Evolutionary conservation across 305 asterid species (phyloP).

Genomic region (Plantago rigida): DNA sequence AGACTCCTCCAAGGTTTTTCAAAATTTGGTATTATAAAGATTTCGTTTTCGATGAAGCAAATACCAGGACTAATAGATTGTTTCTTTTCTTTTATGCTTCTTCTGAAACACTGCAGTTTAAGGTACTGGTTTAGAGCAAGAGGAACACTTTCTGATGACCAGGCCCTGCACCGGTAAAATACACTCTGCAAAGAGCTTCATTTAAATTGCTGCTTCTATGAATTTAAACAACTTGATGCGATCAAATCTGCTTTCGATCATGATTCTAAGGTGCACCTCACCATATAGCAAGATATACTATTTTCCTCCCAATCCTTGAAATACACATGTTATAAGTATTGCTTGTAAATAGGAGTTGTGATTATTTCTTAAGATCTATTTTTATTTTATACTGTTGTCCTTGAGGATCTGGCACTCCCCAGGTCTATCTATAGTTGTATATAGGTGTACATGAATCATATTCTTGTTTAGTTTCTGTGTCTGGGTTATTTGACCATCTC

Average conservation of each 20-base stretch:
- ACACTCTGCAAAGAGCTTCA: conserved; percentile 18
- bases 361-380: neutral
- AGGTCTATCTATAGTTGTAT: neutral
- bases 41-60: too few relatives aligned
- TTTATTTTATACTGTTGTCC: neutral
- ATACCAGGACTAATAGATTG: conserved; percentile 19
- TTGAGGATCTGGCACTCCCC: conserved; percentile 1
- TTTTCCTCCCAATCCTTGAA: neutral
- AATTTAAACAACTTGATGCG: conserved; percentile 5
- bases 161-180: conserved; percentile 78
- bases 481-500: neutral
- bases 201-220: conserved; percentile 12
- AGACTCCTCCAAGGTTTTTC: conserved; percentile 80
- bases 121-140: conserved; percentile 93
- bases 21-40: conserved; percentile 13
- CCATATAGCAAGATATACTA: conserved; percentile 1
- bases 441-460: neutral
- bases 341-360: neutral
- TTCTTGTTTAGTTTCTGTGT: neutral
- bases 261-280: conserved; percentile 1
- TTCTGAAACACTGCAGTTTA: conserved; percentile 48
- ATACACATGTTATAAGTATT: neutral
- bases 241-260: conserved; percentile 6
- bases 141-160: conserved; percentile 91
- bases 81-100: conserved; percentile 20